Conservation (phyloP, 306 rosid genomes). For the Bauhinia variegata region DNA sequence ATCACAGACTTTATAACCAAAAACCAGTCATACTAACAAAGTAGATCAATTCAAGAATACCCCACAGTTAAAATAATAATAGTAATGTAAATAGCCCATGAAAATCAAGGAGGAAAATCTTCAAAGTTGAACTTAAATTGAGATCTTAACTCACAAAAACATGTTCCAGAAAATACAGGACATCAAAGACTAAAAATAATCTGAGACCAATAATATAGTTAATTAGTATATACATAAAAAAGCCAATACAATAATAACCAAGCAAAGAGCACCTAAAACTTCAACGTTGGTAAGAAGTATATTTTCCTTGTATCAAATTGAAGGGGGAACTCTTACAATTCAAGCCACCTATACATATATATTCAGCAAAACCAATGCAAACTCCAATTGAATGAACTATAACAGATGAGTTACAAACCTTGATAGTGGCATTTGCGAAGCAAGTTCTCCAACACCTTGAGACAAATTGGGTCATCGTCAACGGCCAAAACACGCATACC, state of each 20-base stretch:
- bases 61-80: background rate
- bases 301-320: background rate
- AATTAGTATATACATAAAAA: background rate
- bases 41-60: conserved; percentile 5
- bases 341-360: background rate
- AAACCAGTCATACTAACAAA: conserved; percentile 7
- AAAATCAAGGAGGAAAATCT: background rate
- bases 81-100: background rate
- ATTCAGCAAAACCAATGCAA: background rate
- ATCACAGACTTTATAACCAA: conserved; percentile 12
- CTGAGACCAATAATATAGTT: conserved; percentile 1
- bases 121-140: conserved; percentile 17
- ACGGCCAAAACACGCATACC: conserved; percentile 94
- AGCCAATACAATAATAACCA: background rate
- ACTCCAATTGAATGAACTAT: conserved; percentile 2
- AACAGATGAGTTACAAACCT: conserved; percentile 51
- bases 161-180: background rate
- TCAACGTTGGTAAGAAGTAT: background rate
- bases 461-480: conserved; percentile 75
- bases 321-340: background rate
- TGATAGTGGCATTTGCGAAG: conserved; percentile 81
- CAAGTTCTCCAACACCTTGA: conserved; percentile 63
- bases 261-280: conserved; percentile 1
- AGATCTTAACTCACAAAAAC: background rate
- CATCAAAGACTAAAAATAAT: background rate